Evolutionary conservation across 768 basidiomycete genomes (phyloP), one percentile per base, ranked within the genome.

Genomic region (Boletus rufocinnamomeus): DNA sequence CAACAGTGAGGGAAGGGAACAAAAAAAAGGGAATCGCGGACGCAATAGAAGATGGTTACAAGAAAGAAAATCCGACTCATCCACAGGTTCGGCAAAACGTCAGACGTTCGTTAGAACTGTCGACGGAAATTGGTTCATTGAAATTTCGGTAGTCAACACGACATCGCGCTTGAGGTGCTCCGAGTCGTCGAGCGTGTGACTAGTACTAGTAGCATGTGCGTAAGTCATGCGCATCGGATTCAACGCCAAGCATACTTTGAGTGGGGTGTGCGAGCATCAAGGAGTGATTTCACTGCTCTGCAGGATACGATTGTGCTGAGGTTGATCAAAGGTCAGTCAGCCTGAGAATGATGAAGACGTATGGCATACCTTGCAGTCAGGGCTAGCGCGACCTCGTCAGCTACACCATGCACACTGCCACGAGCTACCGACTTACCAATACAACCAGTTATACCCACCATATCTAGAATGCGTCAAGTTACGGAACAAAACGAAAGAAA

Each of bases 301-400:
- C 49, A 50, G 4, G 49, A 50, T 50, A 37, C 49, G 10, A 50
- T 25, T 9, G 17, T 27, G 23, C 50, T 51, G 23, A 10, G 23
- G 13, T 38, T 27, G 10, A 37, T 37, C 49, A 30, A 23, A n/a
- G 21, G 14, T 34, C 11, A n/a, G 19, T n/a, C 7, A 27, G 19
- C 11, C 19, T 8, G 11, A 27, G 1, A 13, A 2, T 27, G 17
- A n/a, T 38, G 23, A 9, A 50, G 4, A 51, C 11, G 17, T 27
- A 27, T 19, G 10, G 49, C 10, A 27, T 51, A 51, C 50, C 25
- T 51, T 13, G 35, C 25, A 34, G 23, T 38, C 6, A 52, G 17
- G 32, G 57, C 64, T 66, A 21, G 5, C 6, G 11, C 17, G 16
- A 34, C n/a, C 40, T 27, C 17, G 52, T 66, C 30, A 65, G 30